Evolutionary conservation across 305 asterid species (phyloP).

Genomic region (Ruellia speciosa): DNA sequence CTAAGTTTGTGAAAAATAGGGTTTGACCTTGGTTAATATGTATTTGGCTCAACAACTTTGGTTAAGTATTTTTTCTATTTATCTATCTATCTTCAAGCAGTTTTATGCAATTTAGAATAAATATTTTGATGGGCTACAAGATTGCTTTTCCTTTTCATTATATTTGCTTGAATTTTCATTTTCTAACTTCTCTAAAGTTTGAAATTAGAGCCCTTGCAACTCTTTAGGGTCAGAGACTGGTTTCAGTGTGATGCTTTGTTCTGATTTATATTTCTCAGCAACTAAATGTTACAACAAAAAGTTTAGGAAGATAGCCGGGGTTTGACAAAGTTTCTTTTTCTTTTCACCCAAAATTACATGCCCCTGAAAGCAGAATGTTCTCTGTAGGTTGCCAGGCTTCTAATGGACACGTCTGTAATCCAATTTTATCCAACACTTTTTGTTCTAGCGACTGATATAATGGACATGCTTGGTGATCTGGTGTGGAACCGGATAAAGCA

Average conservation of each 20-base stretch:
- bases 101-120: background rate
- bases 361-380: slow-evolving; percentile 22
- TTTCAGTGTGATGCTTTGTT: no score
- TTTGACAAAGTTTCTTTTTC: slow-evolving; percentile 1
- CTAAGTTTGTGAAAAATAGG: no score
- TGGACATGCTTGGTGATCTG: slow-evolving; percentile 79
- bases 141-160: background rate
- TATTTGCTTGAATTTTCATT: background rate
- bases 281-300: slow-evolving; percentile 1
- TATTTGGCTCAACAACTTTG: slow-evolving; percentile 8
- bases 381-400: slow-evolving; percentile 71
- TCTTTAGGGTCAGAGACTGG: no score
- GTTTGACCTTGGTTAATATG: no score
- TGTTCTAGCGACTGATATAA: slow-evolving; percentile 67
- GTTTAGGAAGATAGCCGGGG: background rate
- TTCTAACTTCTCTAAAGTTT: slow-evolving; percentile 11
- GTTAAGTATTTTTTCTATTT: slow-evolving; percentile 4
- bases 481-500: slow-evolving; percentile 71
- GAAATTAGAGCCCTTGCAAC: background rate
- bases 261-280: background rate
- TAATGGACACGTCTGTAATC: slow-evolving; percentile 55
- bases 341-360: slow-evolving; percentile 9
- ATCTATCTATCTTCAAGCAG: background rate
- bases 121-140: background rate
- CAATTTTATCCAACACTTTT: slow-evolving; percentile 79